Conservation (phyloP, 1,284 basidiomycete species). For the Schizophyllum commune region DNA sequence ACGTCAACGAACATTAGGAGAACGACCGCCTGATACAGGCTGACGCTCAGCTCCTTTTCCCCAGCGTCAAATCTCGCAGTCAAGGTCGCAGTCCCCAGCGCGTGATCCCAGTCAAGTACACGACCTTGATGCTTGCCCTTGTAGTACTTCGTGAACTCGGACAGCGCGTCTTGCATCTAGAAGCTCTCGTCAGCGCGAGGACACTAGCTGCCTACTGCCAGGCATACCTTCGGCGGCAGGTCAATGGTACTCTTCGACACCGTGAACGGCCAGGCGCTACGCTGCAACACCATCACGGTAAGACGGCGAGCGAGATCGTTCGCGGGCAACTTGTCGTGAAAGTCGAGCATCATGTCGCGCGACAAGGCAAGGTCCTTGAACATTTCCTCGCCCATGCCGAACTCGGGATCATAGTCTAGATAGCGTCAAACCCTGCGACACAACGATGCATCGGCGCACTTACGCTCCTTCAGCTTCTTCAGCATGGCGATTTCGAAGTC, state of each 20-base stretch:
- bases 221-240: constrained; percentile 42
- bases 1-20: constrained; percentile 87
- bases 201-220: not conserved
- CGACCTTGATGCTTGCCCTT: constrained; percentile 66
- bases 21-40: constrained; percentile 83
- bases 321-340: constrained; percentile 30
- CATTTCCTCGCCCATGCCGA: constrained; percentile 85
- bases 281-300: constrained; percentile 65
- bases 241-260: constrained; percentile 38
- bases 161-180: constrained; percentile 67
- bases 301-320: constrained; percentile 35
- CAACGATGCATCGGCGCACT: constrained; percentile 20
- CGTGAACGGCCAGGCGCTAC: constrained; percentile 71
- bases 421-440: constrained; percentile 1
- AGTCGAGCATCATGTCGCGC: constrained; percentile 57
- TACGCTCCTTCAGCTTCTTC: constrained; percentile 81
- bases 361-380: constrained; percentile 81
- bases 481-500: constrained; percentile 90
- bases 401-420: constrained; percentile 81
- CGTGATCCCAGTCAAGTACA: constrained; percentile 76
- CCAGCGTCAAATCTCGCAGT: constrained; percentile 63
- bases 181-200: not conserved
- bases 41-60: constrained; percentile 84
- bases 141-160: constrained; percentile 63
- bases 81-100: constrained; percentile 72